These are phyloP conservation scores for Corynespora cassiicola DNA, from an alignment of 2,329 filamentous ascomycete genomes.

Conservation along the genomic window DNA sequence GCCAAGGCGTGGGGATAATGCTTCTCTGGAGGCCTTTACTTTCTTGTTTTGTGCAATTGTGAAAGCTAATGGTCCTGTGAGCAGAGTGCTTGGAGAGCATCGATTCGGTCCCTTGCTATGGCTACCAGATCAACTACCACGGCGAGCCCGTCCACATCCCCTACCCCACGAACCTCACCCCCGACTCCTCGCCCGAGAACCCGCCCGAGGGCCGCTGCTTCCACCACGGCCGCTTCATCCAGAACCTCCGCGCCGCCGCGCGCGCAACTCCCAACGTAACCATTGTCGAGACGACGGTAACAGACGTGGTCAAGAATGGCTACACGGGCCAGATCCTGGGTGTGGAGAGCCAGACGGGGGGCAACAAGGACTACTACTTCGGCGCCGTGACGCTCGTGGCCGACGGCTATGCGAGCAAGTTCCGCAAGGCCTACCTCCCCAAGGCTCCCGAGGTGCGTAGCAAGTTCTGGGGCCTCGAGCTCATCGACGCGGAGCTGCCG, in stretches of 20 bases:
- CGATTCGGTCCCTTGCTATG: constrained; percentile 80
- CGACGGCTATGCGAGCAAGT: constrained; percentile 91
- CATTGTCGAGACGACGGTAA: constrained; percentile 87
- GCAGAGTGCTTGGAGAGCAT: constrained; percentile 83
- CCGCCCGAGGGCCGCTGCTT: constrained; percentile 78
- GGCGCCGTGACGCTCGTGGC: constrained; percentile 86
- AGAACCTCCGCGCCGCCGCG: constrained; percentile 78
- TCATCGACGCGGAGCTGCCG: constrained; percentile 85
- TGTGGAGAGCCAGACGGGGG: constrained; percentile 75
- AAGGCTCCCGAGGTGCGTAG: constrained; percentile 74
- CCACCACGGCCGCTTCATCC: constrained; percentile 94
- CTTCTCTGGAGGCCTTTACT: too few species aligned
- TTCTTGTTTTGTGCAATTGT: too few species aligned
- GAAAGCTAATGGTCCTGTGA: not conserved
- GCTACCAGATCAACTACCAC: constrained; percentile 88
- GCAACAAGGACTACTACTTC: constrained; percentile 76
- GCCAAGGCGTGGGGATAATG: too few species aligned
- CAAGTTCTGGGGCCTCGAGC: constrained; percentile 92
- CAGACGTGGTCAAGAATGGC: constrained; percentile 74
- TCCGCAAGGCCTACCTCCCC: constrained; percentile 79
- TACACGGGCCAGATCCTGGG: constrained; percentile 77
- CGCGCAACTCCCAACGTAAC: constrained; percentile 81
- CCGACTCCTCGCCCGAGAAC: constrained; percentile 36
- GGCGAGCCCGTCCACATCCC: constrained; percentile 75
- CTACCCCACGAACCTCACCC: constrained; percentile 70